Evolutionary conservation across 169 alveolate species (phyloP).

Genomic region (Plasmodium ovale): DNA sequence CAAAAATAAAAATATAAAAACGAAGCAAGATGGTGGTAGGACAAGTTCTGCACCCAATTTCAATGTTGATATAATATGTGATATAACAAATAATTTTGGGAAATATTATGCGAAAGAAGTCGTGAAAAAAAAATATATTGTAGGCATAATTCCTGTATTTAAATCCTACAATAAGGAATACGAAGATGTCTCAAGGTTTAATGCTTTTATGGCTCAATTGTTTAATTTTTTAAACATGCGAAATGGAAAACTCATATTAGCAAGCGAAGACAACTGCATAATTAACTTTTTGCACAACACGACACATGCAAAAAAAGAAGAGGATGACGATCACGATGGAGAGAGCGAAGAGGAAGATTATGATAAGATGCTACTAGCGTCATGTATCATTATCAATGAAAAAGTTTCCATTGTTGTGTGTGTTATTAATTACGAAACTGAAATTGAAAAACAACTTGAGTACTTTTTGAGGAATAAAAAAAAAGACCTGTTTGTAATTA

Average conservation of each 20-base stretch:
- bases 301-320: background rate
- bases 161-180: conserved; percentile 64
- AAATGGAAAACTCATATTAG: conserved; percentile 75
- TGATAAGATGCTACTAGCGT: conserved; percentile 41
- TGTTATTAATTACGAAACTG: conserved; percentile 65
- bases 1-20: conserved; percentile 17
- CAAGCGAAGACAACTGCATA: conserved; percentile 64
- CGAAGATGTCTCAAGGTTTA: conserved; percentile 33
- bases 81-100: conserved; percentile 73
- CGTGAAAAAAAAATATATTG: conserved; percentile 32
- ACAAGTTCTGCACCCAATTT: conserved; percentile 8
- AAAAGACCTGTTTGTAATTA: conserved; percentile 29
- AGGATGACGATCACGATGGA: conserved; percentile 7
- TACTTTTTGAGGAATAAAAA: conserved; percentile 52
- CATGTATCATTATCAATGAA: conserved; percentile 61
- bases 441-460: conserved; percentile 62
- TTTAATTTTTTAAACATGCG: conserved; percentile 48
- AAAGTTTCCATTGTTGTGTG: conserved; percentile 62
- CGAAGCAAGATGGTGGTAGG: conserved; percentile 9
- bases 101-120: conserved; percentile 57
- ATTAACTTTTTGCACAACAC: conserved; percentile 18
- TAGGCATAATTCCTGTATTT: conserved; percentile 70
- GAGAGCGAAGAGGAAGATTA: background rate
- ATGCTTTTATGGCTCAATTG: conserved; percentile 56
- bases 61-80: conserved; percentile 51